phyloP scores from a whole-genome alignment of 2,329 filamentous ascomycete species.

The Sarocladiaceae sp. region DNA sequence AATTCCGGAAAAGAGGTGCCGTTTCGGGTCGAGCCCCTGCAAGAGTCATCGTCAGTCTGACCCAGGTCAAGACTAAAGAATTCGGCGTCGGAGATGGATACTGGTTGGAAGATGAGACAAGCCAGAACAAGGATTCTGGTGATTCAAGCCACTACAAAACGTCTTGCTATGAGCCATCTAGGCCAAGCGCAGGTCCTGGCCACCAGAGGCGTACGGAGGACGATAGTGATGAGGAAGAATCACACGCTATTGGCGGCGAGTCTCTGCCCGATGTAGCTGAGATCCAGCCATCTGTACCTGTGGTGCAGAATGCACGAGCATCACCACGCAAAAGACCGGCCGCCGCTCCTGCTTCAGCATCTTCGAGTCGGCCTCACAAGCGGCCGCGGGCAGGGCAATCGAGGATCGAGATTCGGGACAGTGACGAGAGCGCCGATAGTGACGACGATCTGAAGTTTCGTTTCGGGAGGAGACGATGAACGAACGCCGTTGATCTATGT shows the following conservation, averaged over 20 bases:
- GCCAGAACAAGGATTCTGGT: conserved; percentile 12
- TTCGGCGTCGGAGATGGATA: conserved; percentile 72
- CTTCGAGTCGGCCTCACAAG: conserved; percentile 23
- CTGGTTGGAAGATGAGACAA: conserved; percentile 56
- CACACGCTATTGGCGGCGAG: conserved; percentile 13
- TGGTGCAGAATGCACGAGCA: conserved; percentile 10
- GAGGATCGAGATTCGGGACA: conserved; percentile 7
- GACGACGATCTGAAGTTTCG: conserved; percentile 52
- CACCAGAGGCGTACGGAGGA: not conserved
- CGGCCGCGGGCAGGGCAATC: not conserved
- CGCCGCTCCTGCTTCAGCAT: conserved; percentile 17
- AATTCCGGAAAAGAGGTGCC: conserved; percentile 61
- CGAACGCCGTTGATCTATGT: not conserved
- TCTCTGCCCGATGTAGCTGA: not conserved
- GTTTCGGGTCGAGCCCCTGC: conserved; percentile 32
- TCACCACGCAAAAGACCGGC: conserved; percentile 27
- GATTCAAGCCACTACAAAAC: not conserved
- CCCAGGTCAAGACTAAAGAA: conserved; percentile 64
- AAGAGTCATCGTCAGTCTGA: conserved; percentile 61
- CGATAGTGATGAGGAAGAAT: conserved; percentile 18
- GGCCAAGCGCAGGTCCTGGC: not conserved
- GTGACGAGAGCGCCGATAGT: conserved; percentile 39
- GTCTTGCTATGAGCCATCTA: not conserved
- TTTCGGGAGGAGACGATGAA: conserved; percentile 44
- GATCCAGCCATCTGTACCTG: conserved; percentile 19